phyloP scores from a whole-genome alignment of 202 grass and related monocot species.

The Carex arenaria region DNA sequence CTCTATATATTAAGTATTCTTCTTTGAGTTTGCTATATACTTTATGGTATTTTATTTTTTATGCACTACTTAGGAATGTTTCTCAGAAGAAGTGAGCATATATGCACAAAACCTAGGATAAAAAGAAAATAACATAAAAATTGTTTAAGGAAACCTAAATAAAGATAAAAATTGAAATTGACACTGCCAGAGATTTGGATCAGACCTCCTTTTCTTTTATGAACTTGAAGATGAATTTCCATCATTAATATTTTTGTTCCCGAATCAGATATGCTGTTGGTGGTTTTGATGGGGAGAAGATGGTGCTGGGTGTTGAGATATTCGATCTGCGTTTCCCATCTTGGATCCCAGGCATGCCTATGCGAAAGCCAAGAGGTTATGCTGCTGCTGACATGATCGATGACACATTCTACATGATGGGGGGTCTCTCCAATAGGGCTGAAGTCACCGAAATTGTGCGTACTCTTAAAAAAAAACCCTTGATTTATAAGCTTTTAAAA shows the following conservation, averaged over 20 bases:
- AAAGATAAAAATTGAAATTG: neutral
- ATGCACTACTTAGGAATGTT: constrained; percentile 19
- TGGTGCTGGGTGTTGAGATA: constrained; percentile 58
- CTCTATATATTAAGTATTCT: too few species aligned
- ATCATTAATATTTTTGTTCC: neutral
- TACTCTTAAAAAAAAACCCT: neutral
- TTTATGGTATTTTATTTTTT: neutral
- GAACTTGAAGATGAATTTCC: neutral
- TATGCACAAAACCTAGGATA: neutral
- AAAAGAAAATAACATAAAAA: neutral
- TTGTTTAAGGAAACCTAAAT: constrained; percentile 9
- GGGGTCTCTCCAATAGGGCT: constrained; percentile 43
- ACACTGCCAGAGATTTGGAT: neutral
- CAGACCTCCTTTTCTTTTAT: neutral
- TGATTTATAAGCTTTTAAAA: neutral
- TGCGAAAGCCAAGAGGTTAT: constrained; percentile 64
- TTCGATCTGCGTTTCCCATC: constrained; percentile 53
- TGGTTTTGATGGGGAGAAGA: constrained; percentile 49
- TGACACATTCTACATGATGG: constrained; percentile 47
- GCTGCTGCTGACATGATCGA: constrained; percentile 39
- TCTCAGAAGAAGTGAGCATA: neutral
- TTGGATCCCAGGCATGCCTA: constrained; percentile 55
- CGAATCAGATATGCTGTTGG: constrained; percentile 60
- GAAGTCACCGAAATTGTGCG: constrained; percentile 56
- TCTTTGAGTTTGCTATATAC: too few species aligned